A percentile compares a stretch with the other conserved stretches of the same genome.
Evolutionary conservation across 768 basidiomycete genomes (phyloP).

Genomic region (Boletus coccyginus): DNA sequence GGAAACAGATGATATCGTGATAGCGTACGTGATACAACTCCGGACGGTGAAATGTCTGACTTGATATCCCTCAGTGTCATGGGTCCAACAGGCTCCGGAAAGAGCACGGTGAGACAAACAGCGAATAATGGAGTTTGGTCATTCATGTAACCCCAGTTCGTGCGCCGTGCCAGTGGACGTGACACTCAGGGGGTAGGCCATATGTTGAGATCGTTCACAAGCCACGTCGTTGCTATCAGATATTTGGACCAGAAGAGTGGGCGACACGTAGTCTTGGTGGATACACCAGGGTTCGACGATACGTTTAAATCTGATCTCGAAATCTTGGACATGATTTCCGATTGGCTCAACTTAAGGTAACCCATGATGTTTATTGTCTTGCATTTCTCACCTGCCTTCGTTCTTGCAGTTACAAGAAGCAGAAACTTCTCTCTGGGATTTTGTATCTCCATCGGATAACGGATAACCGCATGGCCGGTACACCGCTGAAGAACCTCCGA

Average conservation of each 20-base stretch:
- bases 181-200: conserved; percentile 3
- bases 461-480: conserved; percentile 36
- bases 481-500: conserved; percentile 32
- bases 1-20: conserved; percentile 1
- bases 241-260: background rate
- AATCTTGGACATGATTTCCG: conserved; percentile 9
- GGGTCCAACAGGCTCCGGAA: conserved; percentile 19
- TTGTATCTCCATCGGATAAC: conserved; percentile 41
- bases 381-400: background rate
- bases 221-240: conserved; percentile 2
- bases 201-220: conserved; percentile 10
- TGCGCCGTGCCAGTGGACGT: conserved; percentile 4
- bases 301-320: conserved; percentile 14
- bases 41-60: background rate
- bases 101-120: conserved; percentile 10
- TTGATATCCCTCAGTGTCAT: conserved; percentile 1
- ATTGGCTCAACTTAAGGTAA: conserved; percentile 16
- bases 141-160: conserved; percentile 9
- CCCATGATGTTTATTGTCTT: background rate
- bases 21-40: conserved; percentile 9
- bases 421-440: conserved; percentile 30
- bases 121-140: background rate
- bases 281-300: conserved; percentile 26
- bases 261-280: conserved; percentile 17
- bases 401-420: conserved; percentile 5